Conservation (phyloP, 148 eudicot genomes). For the Spergularia bocconei region DNA sequence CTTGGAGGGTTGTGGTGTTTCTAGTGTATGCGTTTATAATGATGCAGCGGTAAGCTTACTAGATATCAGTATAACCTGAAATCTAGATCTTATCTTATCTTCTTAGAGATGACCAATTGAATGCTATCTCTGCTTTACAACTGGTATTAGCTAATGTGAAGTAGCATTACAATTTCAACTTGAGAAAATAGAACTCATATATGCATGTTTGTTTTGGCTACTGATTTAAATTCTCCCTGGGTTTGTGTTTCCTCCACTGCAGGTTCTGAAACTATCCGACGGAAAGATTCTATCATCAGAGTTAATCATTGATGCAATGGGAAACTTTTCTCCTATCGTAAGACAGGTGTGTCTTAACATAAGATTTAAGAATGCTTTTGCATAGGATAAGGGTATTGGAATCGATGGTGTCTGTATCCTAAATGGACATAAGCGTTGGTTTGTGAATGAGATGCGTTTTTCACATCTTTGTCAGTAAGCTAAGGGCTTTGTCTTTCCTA, state of each 20-base stretch:
- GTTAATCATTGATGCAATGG: conserved; percentile 93
- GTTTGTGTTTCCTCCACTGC: conserved; percentile 15
- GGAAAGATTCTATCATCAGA: conserved; percentile 64
- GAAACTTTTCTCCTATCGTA: conserved; percentile 92
- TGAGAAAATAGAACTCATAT: background rate
- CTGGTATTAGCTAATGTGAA: background rate
- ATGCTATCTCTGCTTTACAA: background rate
- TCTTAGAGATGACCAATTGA: background rate
- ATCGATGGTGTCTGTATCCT: background rate
- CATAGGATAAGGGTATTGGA: conserved; percentile 4
- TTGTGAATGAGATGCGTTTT: background rate
- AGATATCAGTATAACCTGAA: conserved; percentile 11
- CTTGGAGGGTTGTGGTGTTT: conserved; percentile 76
- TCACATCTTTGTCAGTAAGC: too few relatives aligned
- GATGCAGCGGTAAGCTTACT: conserved; percentile 73
- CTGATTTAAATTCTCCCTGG: background rate
- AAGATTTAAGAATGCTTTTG: background rate
- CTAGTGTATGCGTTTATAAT: conserved; percentile 58
- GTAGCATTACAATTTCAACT: background rate
- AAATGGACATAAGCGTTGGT: background rate
- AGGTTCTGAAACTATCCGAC: conserved; percentile 74
- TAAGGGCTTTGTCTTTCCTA: background rate
- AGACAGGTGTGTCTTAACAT: conserved; percentile 61
- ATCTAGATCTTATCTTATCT: background rate
- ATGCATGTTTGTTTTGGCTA: background rate